Evolutionary conservation across 116 monocot species (phyloP), one percentile per base, ranked within the genome.

Genomic region (Cymodocea nodosa): DNA sequence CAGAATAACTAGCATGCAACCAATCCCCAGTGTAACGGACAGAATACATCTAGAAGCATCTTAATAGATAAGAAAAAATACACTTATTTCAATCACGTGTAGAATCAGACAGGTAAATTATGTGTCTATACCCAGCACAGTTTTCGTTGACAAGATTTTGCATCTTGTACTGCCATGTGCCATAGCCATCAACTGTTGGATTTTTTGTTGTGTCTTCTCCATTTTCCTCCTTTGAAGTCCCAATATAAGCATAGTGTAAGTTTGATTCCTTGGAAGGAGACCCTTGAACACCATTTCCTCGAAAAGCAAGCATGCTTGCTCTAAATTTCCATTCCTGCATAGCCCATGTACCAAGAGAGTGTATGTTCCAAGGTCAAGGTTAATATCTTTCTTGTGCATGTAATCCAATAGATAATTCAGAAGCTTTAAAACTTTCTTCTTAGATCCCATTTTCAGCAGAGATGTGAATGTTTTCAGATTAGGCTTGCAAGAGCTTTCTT

Each of bases 241-340:
- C 61, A 79, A 63, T 54, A 84, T 19, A 19, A 94, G 59, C 49
- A 68, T 71, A 59, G 30, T 60, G 51, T 73, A 82, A 22, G 87
- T 84, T 25, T 69, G 52, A 4, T 78, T 68, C 49, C 77, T 76
- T 60, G 89, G 87, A 52, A 63, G 51, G 4, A 84, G 76, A 0
- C 93, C 89, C 78, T 76, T 93, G 50, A 73, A 62, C 57, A 93
- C 79, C 93, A 93, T 85, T 73, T 84, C 84, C 76, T 89, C 78
- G 71, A 89, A 86, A 65, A 84, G 78, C 52, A 78, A 34, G 69
- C 89, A 93, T 18, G 93, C 75, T 15, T 74, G 74, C 0, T 30
- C 68, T 23, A 86, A 16, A 48, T 80, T 83, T 22, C 82, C 84
- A 62, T 72, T 80, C 56, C 55, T 66, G 60, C 89, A 93, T 10